Evolutionary conservation across 345 rosid species (phyloP).

Genomic region (Hibiscus syriacus): DNA sequence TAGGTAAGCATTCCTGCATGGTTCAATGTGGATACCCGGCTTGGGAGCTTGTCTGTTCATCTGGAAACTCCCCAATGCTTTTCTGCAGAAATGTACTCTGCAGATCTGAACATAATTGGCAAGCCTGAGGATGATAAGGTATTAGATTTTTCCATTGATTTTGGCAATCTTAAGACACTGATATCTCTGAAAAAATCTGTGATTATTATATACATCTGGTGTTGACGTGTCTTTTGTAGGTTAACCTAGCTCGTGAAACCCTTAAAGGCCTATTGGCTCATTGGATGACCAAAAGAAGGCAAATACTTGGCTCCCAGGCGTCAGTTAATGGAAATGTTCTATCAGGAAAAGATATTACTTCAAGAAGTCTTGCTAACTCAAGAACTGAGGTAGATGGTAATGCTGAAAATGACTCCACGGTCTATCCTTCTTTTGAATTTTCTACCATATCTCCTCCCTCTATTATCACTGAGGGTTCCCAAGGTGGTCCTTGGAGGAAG

Average conservation of each 20-base stretch:
- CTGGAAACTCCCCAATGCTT: slow-evolving; percentile 98
- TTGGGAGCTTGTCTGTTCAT: slow-evolving; percentile 91
- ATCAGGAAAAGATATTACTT: slow-evolving; percentile 55
- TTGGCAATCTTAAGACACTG: neutral
- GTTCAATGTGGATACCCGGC: slow-evolving; percentile 94
- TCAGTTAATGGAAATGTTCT: slow-evolving; percentile 63
- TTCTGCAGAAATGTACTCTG: slow-evolving; percentile 97
- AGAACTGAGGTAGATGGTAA: slow-evolving; percentile 60
- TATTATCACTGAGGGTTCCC: slow-evolving; percentile 91
- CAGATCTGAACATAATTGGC: slow-evolving; percentile 83
- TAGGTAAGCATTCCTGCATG: slow-evolving; percentile 99
- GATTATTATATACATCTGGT: neutral
- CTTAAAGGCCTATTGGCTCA: slow-evolving; percentile 91
- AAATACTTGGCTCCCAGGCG: slow-evolving; percentile 57
- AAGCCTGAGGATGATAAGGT: slow-evolving; percentile 99
- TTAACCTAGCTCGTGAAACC: slow-evolving; percentile 95
- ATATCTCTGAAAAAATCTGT: too few species aligned
- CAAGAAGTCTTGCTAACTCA: slow-evolving; percentile 52
- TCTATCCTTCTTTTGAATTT: slow-evolving; percentile 90
- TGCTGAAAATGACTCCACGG: slow-evolving; percentile 68
- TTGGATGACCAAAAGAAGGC: slow-evolving; percentile 87
- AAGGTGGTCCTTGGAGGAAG: slow-evolving; percentile 98
- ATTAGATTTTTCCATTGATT: neutral
- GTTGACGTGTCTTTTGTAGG: slow-evolving; percentile 32
- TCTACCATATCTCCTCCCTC: slow-evolving; percentile 82